These are phyloP conservation scores for Salix brachista DNA, from an alignment of 345 rosid species.

Conservation along the genomic window DNA sequence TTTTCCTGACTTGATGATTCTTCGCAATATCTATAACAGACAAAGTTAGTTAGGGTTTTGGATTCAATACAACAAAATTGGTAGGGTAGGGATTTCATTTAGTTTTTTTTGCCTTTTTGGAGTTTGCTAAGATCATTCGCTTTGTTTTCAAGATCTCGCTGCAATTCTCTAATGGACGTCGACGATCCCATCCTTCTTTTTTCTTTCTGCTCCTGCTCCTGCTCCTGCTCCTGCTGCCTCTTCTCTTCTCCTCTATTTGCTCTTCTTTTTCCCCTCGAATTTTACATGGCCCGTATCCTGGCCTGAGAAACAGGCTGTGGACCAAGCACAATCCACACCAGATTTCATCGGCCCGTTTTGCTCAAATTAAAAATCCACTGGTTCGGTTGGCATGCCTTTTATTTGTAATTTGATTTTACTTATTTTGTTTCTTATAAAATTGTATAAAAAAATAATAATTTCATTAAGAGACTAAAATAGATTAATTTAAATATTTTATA, in stretches of 20 bases:
- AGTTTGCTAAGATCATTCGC: slow-evolving; percentile 75
- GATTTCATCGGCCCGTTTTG: too few species aligned
- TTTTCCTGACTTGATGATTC: slow-evolving; percentile 90
- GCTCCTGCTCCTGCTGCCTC: neutral
- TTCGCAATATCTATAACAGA: slow-evolving; percentile 61
- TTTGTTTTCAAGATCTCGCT: slow-evolving; percentile 71
- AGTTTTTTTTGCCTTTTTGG: slow-evolving; percentile 55
- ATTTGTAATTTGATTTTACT: too few species aligned
- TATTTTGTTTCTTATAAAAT: too few species aligned
- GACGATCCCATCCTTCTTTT: slow-evolving; percentile 58
- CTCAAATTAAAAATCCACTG: too few species aligned
- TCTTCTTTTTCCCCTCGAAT: neutral
- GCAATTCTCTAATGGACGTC: slow-evolving; percentile 60
- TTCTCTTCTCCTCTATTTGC: neutral
- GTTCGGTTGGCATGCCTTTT: too few species aligned
- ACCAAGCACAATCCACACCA: too few species aligned
- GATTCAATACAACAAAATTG: neutral
- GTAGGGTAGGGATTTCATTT: neutral
- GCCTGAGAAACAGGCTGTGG: neutral
- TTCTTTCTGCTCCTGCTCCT: neutral
- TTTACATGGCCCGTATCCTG: neutral
- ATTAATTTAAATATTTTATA: too few species aligned
- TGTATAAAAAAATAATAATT: too few species aligned
- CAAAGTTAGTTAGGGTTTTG: neutral
- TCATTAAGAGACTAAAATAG: too few species aligned